Conservation (phyloP, 192 early-diverging fungal species). For the Entomortierella lignicola region DNA sequence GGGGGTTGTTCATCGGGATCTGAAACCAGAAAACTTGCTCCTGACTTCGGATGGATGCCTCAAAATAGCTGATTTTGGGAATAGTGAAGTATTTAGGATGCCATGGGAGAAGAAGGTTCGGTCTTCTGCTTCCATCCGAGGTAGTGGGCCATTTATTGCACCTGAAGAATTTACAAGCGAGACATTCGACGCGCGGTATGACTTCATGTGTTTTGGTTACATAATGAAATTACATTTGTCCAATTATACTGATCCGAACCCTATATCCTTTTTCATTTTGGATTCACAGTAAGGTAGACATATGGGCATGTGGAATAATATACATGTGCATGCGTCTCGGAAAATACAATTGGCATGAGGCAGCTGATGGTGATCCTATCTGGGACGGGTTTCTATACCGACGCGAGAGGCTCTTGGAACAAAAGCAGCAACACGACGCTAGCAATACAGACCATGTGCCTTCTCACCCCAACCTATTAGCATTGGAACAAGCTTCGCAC, state of each 20-base stretch:
- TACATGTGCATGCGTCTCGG: constrained; percentile 58
- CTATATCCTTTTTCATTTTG: not conserved
- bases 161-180: constrained; percentile 76
- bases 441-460: not conserved
- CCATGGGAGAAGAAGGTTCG: constrained; percentile 71
- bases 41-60: constrained; percentile 71
- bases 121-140: constrained; percentile 75
- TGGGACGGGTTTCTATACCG: constrained; percentile 31
- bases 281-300: constrained; percentile 45
- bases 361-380: constrained; percentile 30
- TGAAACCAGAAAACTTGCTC: constrained; percentile 90
- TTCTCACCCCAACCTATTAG: constrained; percentile 8
- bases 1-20: constrained; percentile 84
- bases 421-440: not conserved
- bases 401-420: not conserved
- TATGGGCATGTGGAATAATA: constrained; percentile 60
- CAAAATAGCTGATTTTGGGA: constrained; percentile 93
- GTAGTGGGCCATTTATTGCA: constrained; percentile 89
- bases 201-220: too few species aligned
- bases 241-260: not conserved
- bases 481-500: constrained; percentile 18
- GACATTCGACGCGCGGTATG: constrained; percentile 80
- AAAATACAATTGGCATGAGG: constrained; percentile 42
- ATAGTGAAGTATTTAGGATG: constrained; percentile 80
- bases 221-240: not conserved